A percentile compares a stretch with the other conserved stretches of the same genome.
Conservation (phyloP, 73 alveolate genomes). For the Paramecium biaurelia region DNA sequence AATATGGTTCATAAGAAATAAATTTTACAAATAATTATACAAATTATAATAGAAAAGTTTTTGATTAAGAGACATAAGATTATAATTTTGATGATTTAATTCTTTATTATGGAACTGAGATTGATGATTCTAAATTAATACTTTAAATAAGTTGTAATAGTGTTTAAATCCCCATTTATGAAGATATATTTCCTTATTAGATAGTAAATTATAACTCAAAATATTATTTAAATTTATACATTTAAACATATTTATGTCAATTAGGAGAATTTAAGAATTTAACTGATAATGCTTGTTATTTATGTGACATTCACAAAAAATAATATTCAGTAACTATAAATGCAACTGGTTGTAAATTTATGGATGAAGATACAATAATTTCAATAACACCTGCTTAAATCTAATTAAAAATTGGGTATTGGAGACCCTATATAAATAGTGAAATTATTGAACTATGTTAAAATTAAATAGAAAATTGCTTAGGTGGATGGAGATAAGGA, state of each 20-base stretch:
- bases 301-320: background rate
- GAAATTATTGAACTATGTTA: conserved; percentile 14
- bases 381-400: background rate
- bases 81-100: conserved; percentile 26
- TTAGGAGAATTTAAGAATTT: background rate
- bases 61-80: background rate
- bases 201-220: background rate
- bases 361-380: background rate
- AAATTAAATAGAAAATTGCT: background rate
- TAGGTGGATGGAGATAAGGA: conserved; percentile 47
- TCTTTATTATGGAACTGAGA: background rate
- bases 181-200: background rate
- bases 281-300: background rate
- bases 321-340: background rate
- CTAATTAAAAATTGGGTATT: background rate
- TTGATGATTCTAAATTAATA: background rate
- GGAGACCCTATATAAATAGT: conserved; percentile 31
- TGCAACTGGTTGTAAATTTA: background rate
- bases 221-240: background rate
- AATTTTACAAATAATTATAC: background rate
- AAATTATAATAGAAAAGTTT: background rate
- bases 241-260: background rate
- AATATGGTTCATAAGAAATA: background rate
- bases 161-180: background rate
- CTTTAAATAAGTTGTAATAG: background rate